A percentile compares a stretch with the other conserved stretches of the same genome.
Evolutionary conservation across 2,329 filamentous ascomycete genomes (phyloP).

Genomic region (Penicillium paneum): DNA sequence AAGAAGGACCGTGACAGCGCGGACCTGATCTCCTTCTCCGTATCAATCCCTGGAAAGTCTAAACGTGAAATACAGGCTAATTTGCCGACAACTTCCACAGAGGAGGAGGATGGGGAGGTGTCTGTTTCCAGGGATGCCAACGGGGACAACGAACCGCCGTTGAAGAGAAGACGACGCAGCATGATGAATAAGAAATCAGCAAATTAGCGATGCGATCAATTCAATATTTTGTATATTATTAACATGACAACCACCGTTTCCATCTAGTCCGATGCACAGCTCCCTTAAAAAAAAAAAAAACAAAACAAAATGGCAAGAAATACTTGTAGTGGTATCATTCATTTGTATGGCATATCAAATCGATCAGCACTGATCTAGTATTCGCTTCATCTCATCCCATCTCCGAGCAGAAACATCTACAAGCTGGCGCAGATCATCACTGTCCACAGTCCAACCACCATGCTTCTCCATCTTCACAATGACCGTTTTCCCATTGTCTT

Average conservation of each 20-base stretch:
- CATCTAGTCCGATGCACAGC: not conserved
- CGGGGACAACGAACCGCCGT: constrained; percentile 30
- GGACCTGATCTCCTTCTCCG: constrained; percentile 33
- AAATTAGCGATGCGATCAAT: not conserved
- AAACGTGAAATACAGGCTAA: not conserved
- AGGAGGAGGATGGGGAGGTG: constrained; percentile 17
- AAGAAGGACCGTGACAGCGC: constrained; percentile 16
- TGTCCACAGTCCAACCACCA: constrained; percentile 70
- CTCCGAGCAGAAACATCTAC: constrained; percentile 59
- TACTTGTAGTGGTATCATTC: constrained; percentile 28
- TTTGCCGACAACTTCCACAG: not conserved
- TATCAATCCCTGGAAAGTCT: constrained; percentile 29
- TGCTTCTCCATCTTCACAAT: constrained; percentile 76
- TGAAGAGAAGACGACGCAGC: constrained; percentile 36
- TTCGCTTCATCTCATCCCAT: constrained; percentile 59
- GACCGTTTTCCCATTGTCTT: constrained; percentile 43
- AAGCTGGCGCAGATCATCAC: constrained; percentile 59
- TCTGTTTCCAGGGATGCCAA: constrained; percentile 19
- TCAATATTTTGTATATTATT: not conserved
- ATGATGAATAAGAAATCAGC: constrained; percentile 18
- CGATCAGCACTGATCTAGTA: constrained; percentile 35
- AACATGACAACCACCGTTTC: not conserved
- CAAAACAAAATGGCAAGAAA: not conserved
- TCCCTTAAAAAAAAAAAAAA: not conserved
- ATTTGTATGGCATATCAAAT: constrained; percentile 11